Conservation (phyloP, 2,329 filamentous ascomycete species). For the Neonectria hederae region DNA sequence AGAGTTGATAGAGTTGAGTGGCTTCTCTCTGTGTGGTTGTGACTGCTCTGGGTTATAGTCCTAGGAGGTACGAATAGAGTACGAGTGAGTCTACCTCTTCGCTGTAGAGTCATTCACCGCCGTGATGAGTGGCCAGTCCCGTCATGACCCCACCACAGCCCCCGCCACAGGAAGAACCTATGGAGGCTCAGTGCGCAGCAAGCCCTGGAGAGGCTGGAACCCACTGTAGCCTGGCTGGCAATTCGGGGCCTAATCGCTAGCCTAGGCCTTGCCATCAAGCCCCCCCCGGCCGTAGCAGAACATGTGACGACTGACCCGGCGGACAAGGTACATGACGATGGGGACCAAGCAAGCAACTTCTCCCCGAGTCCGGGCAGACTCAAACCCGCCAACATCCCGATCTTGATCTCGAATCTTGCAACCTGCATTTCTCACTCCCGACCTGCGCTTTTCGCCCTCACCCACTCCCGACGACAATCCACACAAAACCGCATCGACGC, state of each 20-base stretch:
- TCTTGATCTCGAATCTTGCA: constrained; percentile 18
- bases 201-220: background rate
- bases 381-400: constrained; percentile 7
- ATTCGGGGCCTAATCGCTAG: constrained; percentile 22
- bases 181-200: background rate
- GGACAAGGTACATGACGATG: constrained; percentile 31
- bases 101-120: constrained; percentile 23
- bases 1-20: background rate
- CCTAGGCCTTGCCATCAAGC: constrained; percentile 20
- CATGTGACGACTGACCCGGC: constrained; percentile 39
- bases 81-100: background rate
- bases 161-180: constrained; percentile 13
- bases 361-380: constrained; percentile 18
- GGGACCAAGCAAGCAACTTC: constrained; percentile 23
- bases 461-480: background rate
- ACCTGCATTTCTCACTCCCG: constrained; percentile 14
- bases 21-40: background rate
- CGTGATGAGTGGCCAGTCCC: background rate
- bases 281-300: constrained; percentile 37
- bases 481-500: background rate
- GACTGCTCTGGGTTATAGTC: background rate
- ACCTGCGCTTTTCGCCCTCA: background rate
- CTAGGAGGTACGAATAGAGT: background rate
- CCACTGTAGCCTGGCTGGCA: background rate
- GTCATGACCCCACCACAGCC: constrained; percentile 12